A percentile compares a stretch with the other conserved stretches of the same genome.
phyloP scores from a whole-genome alignment of 345 rosid genomes.

The Limnanthes douglasii region DNA sequence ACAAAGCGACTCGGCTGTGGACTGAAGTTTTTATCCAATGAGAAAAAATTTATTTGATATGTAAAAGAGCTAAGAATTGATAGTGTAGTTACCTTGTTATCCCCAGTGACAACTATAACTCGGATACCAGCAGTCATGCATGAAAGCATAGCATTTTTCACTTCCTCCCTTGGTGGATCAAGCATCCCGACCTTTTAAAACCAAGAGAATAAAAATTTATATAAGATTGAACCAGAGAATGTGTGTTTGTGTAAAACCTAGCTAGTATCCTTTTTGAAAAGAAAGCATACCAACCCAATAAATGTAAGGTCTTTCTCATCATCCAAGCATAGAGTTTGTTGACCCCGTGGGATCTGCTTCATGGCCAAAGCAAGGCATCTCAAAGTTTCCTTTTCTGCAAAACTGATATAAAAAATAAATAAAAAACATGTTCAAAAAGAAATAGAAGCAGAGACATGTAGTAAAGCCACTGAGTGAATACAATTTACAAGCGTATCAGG shows the following conservation, averaged over 20 bases:
- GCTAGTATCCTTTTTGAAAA: conserved; percentile 14
- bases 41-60: conserved; percentile 10
- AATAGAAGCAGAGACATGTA: too few species aligned
- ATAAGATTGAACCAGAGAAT: not conserved
- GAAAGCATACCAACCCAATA: conserved; percentile 97
- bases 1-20: conserved; percentile 96
- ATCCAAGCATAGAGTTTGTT: conserved; percentile 51
- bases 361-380: conserved; percentile 90
- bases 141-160: conserved; percentile 82
- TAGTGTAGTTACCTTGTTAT: conserved; percentile 74
- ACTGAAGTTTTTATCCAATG: conserved; percentile 31
- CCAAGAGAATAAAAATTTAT: conserved; percentile 7
- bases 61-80: conserved; percentile 3
- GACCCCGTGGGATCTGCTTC: conserved; percentile 62
- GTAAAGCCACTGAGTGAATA: too few species aligned
- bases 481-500: too few species aligned
- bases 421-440: too few species aligned
- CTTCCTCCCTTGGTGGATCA: conserved; percentile 99
- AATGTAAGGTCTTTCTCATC: conserved; percentile 94
- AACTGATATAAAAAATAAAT: too few species aligned
- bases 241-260: conserved; percentile 1
- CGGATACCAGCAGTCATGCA: conserved; percentile 99
- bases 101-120: conserved; percentile 98
- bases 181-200: conserved; percentile 84
- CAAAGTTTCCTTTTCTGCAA: conserved; percentile 87